phyloP scores from a whole-genome alignment of 1,139 yeast genomes.

The Pichia sp. region DNA sequence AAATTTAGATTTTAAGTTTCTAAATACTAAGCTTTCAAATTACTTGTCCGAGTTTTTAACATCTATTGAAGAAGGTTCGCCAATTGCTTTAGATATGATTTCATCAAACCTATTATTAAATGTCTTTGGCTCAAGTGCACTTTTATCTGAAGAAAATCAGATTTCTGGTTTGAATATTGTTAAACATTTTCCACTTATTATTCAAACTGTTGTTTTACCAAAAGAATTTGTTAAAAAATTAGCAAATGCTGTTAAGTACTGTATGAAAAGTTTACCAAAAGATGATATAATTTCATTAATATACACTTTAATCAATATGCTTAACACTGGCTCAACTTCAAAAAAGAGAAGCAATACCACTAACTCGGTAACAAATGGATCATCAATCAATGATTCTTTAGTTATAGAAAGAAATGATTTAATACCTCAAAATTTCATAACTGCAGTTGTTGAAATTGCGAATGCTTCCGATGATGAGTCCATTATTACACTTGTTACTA shows the following conservation, averaged over 20 bases:
- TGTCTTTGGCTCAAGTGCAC: slow-evolving; percentile 42
- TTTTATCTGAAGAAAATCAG: slow-evolving; percentile 43
- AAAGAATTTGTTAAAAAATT: slow-evolving; percentile 19
- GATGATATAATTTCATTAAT: slow-evolving; percentile 84
- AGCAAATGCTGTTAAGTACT: slow-evolving; percentile 26
- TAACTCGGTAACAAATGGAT: slow-evolving; percentile 12
- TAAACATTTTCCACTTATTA: slow-evolving; percentile 40
- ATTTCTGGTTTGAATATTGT: slow-evolving; percentile 42
- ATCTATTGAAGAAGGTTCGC: slow-evolving; percentile 19
- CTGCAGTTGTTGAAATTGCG: slow-evolving; percentile 67
- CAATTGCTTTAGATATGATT: slow-evolving; percentile 23
- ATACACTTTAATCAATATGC: slow-evolving; percentile 72
- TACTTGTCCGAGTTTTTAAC: slow-evolving; percentile 21
- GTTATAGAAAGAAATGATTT: slow-evolving; percentile 17
- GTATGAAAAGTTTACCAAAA: slow-evolving; percentile 49
- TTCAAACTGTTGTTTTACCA: slow-evolving; percentile 24
- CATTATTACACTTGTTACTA: slow-evolving; percentile 73
- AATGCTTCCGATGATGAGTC: slow-evolving; percentile 64
- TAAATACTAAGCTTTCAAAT: slow-evolving; percentile 32
- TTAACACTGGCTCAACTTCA: slow-evolving; percentile 45
- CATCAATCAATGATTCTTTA: slow-evolving; percentile 17
- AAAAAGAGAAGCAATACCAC: neutral
- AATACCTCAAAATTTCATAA: slow-evolving; percentile 56
- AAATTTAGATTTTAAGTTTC: slow-evolving; percentile 30
- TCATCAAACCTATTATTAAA: slow-evolving; percentile 38